phyloP scores from a whole-genome alignment of 495 filamentous ascomycete genomes.

The Aspergillus bridgeri region DNA sequence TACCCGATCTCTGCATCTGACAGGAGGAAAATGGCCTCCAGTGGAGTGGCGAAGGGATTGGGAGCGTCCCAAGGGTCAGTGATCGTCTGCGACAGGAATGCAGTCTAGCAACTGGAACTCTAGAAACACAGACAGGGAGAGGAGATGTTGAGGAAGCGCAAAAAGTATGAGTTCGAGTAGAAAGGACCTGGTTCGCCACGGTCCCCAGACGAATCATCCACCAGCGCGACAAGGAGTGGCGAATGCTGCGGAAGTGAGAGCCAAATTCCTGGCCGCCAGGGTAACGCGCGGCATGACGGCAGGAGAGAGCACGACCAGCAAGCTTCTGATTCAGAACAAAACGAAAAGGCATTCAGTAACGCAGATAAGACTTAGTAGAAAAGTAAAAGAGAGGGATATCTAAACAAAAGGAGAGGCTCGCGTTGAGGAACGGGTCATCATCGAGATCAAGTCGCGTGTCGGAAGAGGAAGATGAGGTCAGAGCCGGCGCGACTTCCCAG shows the following conservation, averaged over 20 bases:
- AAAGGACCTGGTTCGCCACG: constrained; percentile 18
- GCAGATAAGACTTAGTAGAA: background rate
- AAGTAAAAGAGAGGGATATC: background rate
- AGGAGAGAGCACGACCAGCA: constrained; percentile 21
- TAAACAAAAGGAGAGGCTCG: background rate
- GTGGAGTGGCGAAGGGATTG: background rate
- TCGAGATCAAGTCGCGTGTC: constrained; percentile 36
- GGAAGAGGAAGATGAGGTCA: background rate
- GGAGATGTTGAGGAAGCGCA: background rate
- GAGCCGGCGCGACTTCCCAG: background rate
- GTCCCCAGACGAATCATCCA: constrained; percentile 15
- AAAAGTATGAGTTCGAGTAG: constrained; percentile 11
- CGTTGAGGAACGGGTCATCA: constrained; percentile 5
- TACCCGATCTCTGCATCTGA: background rate
- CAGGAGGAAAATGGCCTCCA: constrained; percentile 2
- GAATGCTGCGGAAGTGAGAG: constrained; percentile 16
- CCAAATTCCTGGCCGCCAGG: constrained; percentile 25
- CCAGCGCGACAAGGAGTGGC: constrained; percentile 21
- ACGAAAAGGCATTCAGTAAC: constrained; percentile 37
- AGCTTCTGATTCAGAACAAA: constrained; percentile 21
- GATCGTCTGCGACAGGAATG: constrained; percentile 13
- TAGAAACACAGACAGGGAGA: background rate
- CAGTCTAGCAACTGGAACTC: background rate
- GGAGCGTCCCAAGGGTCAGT: constrained; percentile 10
- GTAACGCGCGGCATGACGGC: constrained; percentile 32